Conservation (phyloP, 108 stramenopile genomes). For the Conticribra weissflogii region DNA sequence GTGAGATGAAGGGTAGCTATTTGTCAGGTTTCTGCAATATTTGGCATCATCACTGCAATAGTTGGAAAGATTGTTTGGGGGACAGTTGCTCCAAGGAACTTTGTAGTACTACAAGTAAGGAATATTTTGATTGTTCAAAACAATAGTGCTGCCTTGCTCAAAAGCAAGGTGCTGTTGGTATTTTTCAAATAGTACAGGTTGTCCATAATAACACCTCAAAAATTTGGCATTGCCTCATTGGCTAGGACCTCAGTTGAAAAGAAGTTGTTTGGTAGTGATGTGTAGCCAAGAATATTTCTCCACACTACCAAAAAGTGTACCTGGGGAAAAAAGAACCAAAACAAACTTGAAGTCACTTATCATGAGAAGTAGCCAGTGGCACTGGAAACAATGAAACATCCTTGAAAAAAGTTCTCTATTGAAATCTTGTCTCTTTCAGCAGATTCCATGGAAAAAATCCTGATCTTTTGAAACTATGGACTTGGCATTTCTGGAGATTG, state of each 20-base stretch:
- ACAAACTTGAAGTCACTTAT: constrained; percentile 1
- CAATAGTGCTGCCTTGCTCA: constrained; percentile 26
- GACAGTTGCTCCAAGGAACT: constrained; percentile 19
- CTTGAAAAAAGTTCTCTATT: constrained; percentile 45
- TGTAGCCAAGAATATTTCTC: constrained; percentile 61
- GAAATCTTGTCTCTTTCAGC: constrained; percentile 36
- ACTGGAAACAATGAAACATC: constrained; percentile 41
- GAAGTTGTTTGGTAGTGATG: constrained; percentile 48
- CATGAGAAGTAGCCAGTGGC: constrained; percentile 14
- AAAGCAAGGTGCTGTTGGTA: constrained; percentile 41
- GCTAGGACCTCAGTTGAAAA: constrained; percentile 57
- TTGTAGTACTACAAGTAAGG: neutral
- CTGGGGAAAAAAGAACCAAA: constrained; percentile 57
- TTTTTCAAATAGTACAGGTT: constrained; percentile 20
- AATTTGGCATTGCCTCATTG: constrained; percentile 18
- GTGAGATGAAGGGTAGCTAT: constrained; percentile 24
- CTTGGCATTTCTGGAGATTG: no score
- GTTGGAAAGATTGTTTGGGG: constrained; percentile 18
- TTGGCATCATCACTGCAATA: constrained; percentile 9
- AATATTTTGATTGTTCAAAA: neutral
- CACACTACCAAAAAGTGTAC: constrained; percentile 52
- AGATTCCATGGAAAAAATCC: constrained; percentile 16
- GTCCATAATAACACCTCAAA: constrained; percentile 19
- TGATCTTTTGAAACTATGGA: constrained; percentile 41
- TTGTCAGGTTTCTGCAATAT: constrained; percentile 15